These are phyloP conservation scores for Casuarina equisetifolia DNA, from an alignment of 306 rosid genomes.

Conservation along the genomic window DNA sequence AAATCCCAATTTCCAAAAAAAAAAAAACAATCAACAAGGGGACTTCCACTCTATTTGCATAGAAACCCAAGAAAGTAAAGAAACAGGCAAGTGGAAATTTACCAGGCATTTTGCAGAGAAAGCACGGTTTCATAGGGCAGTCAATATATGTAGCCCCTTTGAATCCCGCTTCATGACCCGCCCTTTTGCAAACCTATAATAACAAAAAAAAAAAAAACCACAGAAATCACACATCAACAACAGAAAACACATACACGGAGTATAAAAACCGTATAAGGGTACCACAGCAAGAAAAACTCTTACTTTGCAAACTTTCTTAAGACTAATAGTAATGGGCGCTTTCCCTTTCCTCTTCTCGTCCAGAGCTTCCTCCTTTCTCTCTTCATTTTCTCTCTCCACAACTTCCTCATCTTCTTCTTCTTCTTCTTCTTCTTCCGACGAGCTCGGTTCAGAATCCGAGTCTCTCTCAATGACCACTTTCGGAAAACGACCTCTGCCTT, in stretches of 20 bases:
- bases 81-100: neutral
- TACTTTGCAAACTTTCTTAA: constrained; percentile 90
- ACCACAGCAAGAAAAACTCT: neutral
- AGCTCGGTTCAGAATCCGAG: constrained; percentile 70
- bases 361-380: constrained; percentile 38
- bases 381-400: constrained; percentile 24
- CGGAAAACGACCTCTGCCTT: constrained; percentile 64
- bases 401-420: constrained; percentile 27
- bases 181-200: constrained; percentile 74
- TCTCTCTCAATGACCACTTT: constrained; percentile 68
- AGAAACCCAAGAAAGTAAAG: neutral
- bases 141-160: constrained; percentile 94
- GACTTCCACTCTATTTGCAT: neutral
- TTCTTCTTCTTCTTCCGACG: constrained; percentile 61
- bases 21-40: neutral
- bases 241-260: neutral
- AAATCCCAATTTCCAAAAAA: neutral
- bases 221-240: constrained; percentile 1
- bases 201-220: constrained; percentile 20
- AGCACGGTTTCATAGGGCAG: constrained; percentile 99
- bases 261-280: neutral
- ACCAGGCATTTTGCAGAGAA: constrained; percentile 95
- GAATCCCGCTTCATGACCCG: constrained; percentile 96
- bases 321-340: constrained; percentile 55
- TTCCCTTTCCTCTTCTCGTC: constrained; percentile 57